Evolutionary conservation across 345 rosid species (phyloP).

Genomic region (Dipteronia dyeriana): DNA sequence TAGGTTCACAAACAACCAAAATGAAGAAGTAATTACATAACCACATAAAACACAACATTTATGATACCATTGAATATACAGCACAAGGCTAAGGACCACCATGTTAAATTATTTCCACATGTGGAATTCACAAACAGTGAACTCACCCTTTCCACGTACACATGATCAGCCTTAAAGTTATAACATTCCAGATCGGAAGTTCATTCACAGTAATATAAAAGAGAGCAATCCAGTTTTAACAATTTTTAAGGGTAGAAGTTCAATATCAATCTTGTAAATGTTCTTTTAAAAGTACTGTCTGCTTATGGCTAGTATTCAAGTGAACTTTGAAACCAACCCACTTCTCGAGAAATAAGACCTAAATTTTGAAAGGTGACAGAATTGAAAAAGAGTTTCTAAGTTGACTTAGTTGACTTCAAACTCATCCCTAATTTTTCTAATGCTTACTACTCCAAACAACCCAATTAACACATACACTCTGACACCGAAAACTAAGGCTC

Average conservation of each 20-base stretch:
- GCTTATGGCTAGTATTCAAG: neutral
- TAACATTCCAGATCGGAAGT: neutral
- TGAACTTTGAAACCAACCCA: neutral
- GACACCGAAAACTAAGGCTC: neutral
- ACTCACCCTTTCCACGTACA: neutral
- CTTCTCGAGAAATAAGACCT: neutral
- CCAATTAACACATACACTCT: neutral
- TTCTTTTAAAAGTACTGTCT: neutral
- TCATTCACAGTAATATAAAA: neutral
- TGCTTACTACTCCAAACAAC: neutral
- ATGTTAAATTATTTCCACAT: neutral
- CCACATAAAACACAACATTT: constrained; percentile 9
- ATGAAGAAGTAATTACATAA: neutral
- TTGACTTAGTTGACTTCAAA: neutral
- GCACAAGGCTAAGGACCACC: neutral
- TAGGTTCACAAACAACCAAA: constrained; percentile 23
- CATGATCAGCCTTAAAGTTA: neutral
- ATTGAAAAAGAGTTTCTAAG: neutral
- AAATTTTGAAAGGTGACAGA: neutral
- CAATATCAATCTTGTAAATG: neutral
- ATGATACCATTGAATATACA: neutral
- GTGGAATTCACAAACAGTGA: neutral
- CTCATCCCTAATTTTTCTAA: neutral
- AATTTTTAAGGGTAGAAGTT: neutral
- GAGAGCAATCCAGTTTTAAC: neutral